phyloP scores from a whole-genome alignment of 176 grass and related monocot genomes.

The Tillandsia leiboldiana region DNA sequence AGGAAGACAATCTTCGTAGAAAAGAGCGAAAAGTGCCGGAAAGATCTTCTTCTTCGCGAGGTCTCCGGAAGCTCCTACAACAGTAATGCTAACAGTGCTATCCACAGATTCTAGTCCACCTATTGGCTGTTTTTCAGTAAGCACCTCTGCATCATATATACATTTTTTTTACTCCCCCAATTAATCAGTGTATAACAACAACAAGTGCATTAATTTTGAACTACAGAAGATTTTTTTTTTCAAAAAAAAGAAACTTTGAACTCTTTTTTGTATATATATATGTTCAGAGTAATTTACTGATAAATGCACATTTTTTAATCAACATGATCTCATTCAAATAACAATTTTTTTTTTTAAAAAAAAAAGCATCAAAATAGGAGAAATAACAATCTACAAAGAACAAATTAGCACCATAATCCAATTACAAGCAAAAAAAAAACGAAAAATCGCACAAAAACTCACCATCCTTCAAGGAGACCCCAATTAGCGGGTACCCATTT shows the following conservation, averaged over 20 bases:
- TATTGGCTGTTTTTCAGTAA: constrained; percentile 16
- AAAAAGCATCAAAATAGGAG: background rate
- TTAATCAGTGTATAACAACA: background rate
- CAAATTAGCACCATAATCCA: no score
- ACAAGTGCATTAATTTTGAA: background rate
- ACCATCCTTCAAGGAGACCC: constrained; percentile 47
- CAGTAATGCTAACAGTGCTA: constrained; percentile 70
- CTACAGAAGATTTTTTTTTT: background rate
- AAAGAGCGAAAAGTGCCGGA: constrained; percentile 82
- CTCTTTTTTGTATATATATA: background rate
- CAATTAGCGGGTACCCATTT: constrained; percentile 56
- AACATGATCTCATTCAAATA: background rate
- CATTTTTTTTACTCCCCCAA: background rate
- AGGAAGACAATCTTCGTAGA: constrained; percentile 75
- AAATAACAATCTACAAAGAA: background rate
- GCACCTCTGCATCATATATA: constrained; percentile 28
- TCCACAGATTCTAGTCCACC: constrained; percentile 27
- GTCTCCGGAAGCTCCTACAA: constrained; percentile 93
- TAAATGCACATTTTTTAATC: background rate
- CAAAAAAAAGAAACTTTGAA: background rate
- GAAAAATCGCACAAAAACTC: background rate
- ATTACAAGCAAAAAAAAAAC: background rate
- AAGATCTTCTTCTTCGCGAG: constrained; percentile 98
- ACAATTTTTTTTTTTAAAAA: background rate
- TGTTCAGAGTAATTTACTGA: background rate